Conservation (phyloP, 2,329 filamentous ascomycete genomes). For the Chaetoscypha palmicola region DNA sequence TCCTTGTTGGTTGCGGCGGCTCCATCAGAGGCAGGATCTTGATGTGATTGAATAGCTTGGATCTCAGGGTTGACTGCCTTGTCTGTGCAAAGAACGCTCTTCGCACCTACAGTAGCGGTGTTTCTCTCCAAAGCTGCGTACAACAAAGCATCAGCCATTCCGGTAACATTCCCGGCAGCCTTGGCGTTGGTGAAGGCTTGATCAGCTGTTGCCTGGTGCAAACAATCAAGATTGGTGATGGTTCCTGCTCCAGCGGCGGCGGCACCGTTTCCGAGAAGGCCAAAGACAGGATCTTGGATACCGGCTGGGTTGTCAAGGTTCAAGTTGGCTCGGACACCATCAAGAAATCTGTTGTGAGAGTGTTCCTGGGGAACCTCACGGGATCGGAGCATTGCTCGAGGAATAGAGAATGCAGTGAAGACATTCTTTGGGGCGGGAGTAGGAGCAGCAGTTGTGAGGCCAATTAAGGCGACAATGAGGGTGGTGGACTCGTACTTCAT, state of each 20-base stretch:
- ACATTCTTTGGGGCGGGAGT: constrained; percentile 19
- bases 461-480: constrained; percentile 26
- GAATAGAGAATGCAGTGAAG: constrained; percentile 15
- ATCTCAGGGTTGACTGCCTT: constrained; percentile 61
- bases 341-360: constrained; percentile 44
- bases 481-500: constrained; percentile 31
- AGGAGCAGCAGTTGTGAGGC: constrained; percentile 28
- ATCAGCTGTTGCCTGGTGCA: constrained; percentile 52
- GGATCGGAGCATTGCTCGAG: constrained; percentile 23
- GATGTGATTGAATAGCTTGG: constrained; percentile 55
- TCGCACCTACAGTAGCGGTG: constrained; percentile 48
- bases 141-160: constrained; percentile 46
- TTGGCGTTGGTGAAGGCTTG: constrained; percentile 57
- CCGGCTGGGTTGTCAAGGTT: constrained; percentile 42
- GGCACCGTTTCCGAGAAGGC: constrained; percentile 45
- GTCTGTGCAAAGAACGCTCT: constrained; percentile 49
- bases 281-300: constrained; percentile 44
- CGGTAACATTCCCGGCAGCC: constrained; percentile 44
- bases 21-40: constrained; percentile 56
- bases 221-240: constrained; percentile 48
- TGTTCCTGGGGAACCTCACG: constrained; percentile 53
- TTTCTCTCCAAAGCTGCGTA: constrained; percentile 53
- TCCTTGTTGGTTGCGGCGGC: constrained; percentile 53
- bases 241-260: constrained; percentile 41
- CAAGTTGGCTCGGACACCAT: constrained; percentile 38